A percentile compares a stretch with the other conserved stretches of the same genome.
These are phyloP conservation scores for Nothophaeocryptopus gaeumannii DNA, from an alignment of 2,329 filamentous ascomycete species.

Conservation along the genomic window DNA sequence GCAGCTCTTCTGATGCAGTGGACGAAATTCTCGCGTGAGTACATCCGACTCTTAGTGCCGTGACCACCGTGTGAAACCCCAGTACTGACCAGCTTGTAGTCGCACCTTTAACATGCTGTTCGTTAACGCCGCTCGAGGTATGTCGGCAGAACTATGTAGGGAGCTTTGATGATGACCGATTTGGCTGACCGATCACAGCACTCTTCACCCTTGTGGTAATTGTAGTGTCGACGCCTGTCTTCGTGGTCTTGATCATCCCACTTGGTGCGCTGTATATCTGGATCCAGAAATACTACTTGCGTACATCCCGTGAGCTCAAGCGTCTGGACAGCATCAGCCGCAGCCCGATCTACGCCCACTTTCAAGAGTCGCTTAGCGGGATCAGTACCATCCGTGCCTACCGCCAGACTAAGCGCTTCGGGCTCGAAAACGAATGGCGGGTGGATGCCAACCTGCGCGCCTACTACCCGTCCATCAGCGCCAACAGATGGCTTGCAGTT, in stretches of 20 bases:
- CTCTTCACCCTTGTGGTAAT: slow-evolving; percentile 86
- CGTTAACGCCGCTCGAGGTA: slow-evolving; percentile 49
- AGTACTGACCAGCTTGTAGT: slow-evolving; percentile 36
- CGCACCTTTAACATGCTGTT: slow-evolving; percentile 93
- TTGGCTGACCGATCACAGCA: slow-evolving; percentile 35
- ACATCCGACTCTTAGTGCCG: slow-evolving; percentile 17
- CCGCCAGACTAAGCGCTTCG: slow-evolving; percentile 81
- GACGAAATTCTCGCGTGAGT: slow-evolving; percentile 81
- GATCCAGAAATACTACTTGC: slow-evolving; percentile 95
- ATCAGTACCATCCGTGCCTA: slow-evolving; percentile 95
- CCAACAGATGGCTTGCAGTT: slow-evolving; percentile 85
- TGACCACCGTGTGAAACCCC: slow-evolving; percentile 2
- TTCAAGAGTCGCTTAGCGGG: slow-evolving; percentile 93
- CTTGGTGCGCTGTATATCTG: slow-evolving; percentile 78
- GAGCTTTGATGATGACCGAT: slow-evolving; percentile 5
- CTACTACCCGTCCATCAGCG: slow-evolving; percentile 93
- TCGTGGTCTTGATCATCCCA: slow-evolving; percentile 77
- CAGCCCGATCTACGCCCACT: slow-evolving; percentile 96
- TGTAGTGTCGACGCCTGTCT: slow-evolving; percentile 73
- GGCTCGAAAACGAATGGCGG: slow-evolving; percentile 93
- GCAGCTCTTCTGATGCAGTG: slow-evolving; percentile 43
- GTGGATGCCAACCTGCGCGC: slow-evolving; percentile 92
- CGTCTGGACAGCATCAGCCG: slow-evolving; percentile 90
- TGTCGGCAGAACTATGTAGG: slow-evolving; percentile 22
- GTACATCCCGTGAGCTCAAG: slow-evolving; percentile 94